Conservation (phyloP, 495 filamentous ascomycete genomes). For the Aspergillus kassunensis region DNA sequence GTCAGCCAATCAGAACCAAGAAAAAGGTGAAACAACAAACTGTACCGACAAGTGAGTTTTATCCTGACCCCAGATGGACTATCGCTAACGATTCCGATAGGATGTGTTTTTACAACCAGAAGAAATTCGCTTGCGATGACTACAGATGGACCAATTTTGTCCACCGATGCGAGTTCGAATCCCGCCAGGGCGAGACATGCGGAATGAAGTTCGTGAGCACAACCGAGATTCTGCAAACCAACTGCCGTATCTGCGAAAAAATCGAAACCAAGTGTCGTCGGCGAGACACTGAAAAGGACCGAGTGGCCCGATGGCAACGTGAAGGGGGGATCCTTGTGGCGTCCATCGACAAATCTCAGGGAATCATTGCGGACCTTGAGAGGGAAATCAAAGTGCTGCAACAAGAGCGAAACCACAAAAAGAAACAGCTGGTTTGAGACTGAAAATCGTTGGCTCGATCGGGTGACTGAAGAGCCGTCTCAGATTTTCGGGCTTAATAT, state of each 20-base stretch:
- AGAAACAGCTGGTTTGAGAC: conserved; percentile 30
- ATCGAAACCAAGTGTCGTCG: conserved; percentile 83
- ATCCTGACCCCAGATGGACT: conserved; percentile 18
- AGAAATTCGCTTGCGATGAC: conserved; percentile 67
- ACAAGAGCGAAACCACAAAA: conserved; percentile 36
- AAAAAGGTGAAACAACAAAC: conserved; percentile 36
- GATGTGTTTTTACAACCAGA: conserved; percentile 60
- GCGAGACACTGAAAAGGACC: conserved; percentile 67
- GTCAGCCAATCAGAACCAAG: conserved; percentile 33
- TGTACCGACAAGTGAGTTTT: conserved; percentile 34
- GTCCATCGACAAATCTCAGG: conserved; percentile 73
- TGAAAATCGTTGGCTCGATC: conserved; percentile 3
- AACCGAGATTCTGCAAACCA: conserved; percentile 53
- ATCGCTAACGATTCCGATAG: conserved; percentile 39
- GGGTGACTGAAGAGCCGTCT: conserved; percentile 8
- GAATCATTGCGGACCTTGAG: conserved; percentile 57
- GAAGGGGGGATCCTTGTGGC: conserved; percentile 63
- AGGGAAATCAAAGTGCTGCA: conserved; percentile 57
- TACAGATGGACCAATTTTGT: conserved; percentile 96
- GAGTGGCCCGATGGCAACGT: conserved; percentile 79
- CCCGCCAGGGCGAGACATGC: conserved; percentile 96
- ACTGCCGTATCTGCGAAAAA: conserved; percentile 86
- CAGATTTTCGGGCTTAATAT: conserved; percentile 17
- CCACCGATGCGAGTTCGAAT: conserved; percentile 91
- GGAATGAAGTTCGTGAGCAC: conserved; percentile 86